Conservation (phyloP, 495 filamentous ascomycete genomes). For the Penicillium turbatum region DNA sequence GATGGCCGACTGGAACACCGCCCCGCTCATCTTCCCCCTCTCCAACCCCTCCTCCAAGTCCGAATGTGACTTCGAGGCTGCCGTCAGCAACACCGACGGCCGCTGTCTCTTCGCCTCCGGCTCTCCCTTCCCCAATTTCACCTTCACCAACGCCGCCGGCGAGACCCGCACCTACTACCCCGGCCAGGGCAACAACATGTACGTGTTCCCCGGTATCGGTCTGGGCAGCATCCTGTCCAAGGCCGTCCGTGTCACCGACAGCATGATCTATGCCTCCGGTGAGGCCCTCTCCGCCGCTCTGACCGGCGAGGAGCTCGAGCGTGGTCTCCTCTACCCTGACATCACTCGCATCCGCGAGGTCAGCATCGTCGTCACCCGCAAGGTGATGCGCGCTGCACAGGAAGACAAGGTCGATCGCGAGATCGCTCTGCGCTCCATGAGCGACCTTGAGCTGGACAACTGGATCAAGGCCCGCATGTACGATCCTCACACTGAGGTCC, state of each 20-base stretch:
- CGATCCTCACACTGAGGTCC: slow-evolving; percentile 63
- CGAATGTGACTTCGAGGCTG: slow-evolving; percentile 94
- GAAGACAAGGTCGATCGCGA: slow-evolving; percentile 79
- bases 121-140: slow-evolving; percentile 79
- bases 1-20: slow-evolving; percentile 75
- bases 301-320: slow-evolving; percentile 71
- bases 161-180: slow-evolving; percentile 70
- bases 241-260: slow-evolving; percentile 81
- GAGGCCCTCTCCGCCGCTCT: slow-evolving; percentile 74
- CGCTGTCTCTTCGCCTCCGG: slow-evolving; percentile 91
- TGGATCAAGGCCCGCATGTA: slow-evolving; percentile 83
- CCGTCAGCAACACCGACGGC: slow-evolving; percentile 82
- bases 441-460: slow-evolving; percentile 67
- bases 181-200: slow-evolving; percentile 92
- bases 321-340: slow-evolving; percentile 87
- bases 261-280: slow-evolving; percentile 90
- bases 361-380: slow-evolving; percentile 77
- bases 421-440: slow-evolving; percentile 61
- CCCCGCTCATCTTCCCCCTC: slow-evolving; percentile 88
- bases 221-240: slow-evolving; percentile 92
- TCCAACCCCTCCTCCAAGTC: slow-evolving; percentile 94
- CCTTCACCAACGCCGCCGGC: slow-evolving; percentile 54
- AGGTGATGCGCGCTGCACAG: slow-evolving; percentile 90
- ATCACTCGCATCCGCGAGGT: slow-evolving; percentile 89
- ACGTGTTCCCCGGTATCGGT: slow-evolving; percentile 96